Base-by-base conservation (phyloP, 2,329 filamentous ascomycete species). In the Penicillium brasilianum region DNA sequence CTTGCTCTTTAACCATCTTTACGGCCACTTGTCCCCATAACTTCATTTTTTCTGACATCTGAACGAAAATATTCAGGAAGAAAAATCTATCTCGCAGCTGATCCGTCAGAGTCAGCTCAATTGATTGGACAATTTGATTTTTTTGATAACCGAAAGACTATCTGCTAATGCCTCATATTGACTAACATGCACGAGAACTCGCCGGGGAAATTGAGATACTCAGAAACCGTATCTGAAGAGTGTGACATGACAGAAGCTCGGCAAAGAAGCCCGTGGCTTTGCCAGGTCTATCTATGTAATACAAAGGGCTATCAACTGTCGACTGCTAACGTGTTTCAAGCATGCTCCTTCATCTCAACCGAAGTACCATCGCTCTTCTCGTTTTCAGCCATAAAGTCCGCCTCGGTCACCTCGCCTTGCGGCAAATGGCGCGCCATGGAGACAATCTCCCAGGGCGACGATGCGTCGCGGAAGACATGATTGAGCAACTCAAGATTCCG, bases 401-500 rank as follows among this genome's bases (percentile, higher is more conserved):
- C 66, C 59, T 68, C 67, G 4, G 64, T 61, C 51, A 64, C 61
- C 51, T 69, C 65, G 56, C 67, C 67, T 55, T 67, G 63, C 0
- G 66, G 68, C n/a, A 69, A 36, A n/a, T 64, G 49, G 30, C 64
- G 61, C 43, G 68, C 67, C 60, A 69, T 69, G 13, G 64, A 62
- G 10, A 70, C 68, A 61, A 70, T 70, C 22, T 68, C 57, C 68
- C 66, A 67, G 0, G 61, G 48, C n/a, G 67, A 61, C 0, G 59
- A 60, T 11, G 68, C 68, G 63, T 71, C 68, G 2, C 61, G 63
- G 62, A 70, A 70, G 51, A 69, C 63, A 55, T 66, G 60, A 32
- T 69, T 68, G 2, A 70, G 48, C 18, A 63, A 58, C 60, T 70
- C 67, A 14, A 70, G 46, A n/a, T 69, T 70, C 14, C 68, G 67